Conservation (phyloP, 176 grass and related monocot species). For the Phoenix dactylifera region DNA sequence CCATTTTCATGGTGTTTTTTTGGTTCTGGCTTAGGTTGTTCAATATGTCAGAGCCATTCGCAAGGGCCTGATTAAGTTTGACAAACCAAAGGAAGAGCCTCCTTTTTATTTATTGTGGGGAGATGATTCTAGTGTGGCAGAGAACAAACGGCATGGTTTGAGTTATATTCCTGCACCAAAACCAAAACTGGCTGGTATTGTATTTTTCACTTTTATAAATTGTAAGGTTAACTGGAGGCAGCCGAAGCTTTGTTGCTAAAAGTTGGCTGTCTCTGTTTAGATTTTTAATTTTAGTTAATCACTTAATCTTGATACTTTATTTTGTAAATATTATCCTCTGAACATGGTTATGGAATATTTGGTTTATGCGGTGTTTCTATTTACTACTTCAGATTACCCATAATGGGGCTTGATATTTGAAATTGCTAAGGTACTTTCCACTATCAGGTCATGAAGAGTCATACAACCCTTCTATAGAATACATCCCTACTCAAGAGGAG, state of each 20-base stretch:
- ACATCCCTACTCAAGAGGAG: conserved; percentile 93
- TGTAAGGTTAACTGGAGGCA: too few relatives aligned
- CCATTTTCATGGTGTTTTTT: background rate
- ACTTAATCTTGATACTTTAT: too few relatives aligned
- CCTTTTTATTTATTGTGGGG: conserved; percentile 70
- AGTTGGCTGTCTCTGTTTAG: too few relatives aligned
- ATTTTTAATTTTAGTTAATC: too few relatives aligned
- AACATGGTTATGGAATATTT: too few relatives aligned
- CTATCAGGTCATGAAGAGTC: conserved; percentile 92
- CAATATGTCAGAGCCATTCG: conserved; percentile 69
- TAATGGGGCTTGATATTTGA: too few relatives aligned
- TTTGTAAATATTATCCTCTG: too few relatives aligned
- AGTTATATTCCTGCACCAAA: conserved; percentile 91
- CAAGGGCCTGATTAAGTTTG: conserved; percentile 85
- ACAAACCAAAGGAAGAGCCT: conserved; percentile 73
- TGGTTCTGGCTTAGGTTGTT: conserved; percentile 25
- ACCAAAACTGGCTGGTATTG: conserved; percentile 76
- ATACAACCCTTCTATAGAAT: conserved; percentile 95
- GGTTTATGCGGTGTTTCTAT: too few relatives aligned
- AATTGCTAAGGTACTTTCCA: background rate
- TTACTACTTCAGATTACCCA: background rate
- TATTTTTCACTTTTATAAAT: background rate
- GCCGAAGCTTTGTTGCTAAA: too few relatives aligned
- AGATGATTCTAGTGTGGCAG: conserved; percentile 66
- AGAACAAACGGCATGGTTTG: conserved; percentile 77